These are phyloP conservation scores for Cryoendolithus antarcticus DNA, from an alignment of 2,329 filamentous ascomycete species.

Conservation along the genomic window DNA sequence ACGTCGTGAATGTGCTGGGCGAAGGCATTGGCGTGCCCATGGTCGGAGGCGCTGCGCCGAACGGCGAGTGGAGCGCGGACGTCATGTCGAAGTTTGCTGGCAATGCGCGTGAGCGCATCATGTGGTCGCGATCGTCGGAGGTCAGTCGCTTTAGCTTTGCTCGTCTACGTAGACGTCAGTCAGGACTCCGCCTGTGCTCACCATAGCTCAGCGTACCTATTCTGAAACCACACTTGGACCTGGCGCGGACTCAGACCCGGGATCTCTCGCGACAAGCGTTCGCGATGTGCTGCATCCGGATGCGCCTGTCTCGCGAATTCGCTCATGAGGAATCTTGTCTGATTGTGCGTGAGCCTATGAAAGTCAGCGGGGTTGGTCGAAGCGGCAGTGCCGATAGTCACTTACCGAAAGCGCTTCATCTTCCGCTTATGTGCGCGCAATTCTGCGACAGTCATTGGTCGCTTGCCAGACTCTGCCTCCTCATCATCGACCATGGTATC, in stretches of 20 bases:
- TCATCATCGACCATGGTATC: conserved; percentile 15
- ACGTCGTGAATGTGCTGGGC: conserved; percentile 28
- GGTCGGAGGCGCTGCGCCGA: conserved; percentile 30
- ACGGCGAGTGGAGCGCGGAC: conserved; percentile 45
- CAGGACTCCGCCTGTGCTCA: conserved; percentile 1
- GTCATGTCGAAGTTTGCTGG: conserved; percentile 50
- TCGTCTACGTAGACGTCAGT: conserved; percentile 30
- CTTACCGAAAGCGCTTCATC: conserved; percentile 70
- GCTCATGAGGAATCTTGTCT: conserved; percentile 95
- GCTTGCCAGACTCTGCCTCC: conserved; percentile 15
- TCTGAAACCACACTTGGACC: conserved; percentile 98
- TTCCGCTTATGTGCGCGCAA: conserved; percentile 38
- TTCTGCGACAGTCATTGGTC: conserved; percentile 33
- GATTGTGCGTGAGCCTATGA: conserved; percentile 77
- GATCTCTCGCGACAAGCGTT: conserved; percentile 77
- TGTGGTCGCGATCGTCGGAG: conserved; percentile 48
- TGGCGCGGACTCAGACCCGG: conserved; percentile 83
- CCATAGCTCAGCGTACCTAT: conserved; percentile 51
- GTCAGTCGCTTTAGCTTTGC: conserved; percentile 52
- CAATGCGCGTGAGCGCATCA: conserved; percentile 47
- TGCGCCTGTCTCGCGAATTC: conserved; percentile 93
- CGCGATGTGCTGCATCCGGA: conserved; percentile 80
- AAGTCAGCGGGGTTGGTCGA: no score
- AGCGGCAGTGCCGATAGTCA: no score
- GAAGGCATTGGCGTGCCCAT: conserved; percentile 37